Conservation (phyloP, 352 stramenopile species). For the Phytopythium helicoides region DNA sequence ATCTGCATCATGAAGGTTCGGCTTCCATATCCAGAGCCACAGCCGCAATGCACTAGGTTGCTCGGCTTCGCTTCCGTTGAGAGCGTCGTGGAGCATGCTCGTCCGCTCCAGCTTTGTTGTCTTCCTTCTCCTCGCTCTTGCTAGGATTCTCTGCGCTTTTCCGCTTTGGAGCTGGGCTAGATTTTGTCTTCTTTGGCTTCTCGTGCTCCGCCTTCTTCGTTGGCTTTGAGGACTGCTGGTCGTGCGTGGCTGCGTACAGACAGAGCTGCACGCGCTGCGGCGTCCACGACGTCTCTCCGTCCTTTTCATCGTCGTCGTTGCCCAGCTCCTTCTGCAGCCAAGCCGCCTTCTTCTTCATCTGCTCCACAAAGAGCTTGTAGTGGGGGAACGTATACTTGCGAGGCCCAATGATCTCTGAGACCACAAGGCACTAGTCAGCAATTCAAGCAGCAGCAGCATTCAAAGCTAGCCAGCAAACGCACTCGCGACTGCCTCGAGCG, state of each 20-base stretch:
- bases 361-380: slow-evolving; percentile 58
- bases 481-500: slow-evolving; percentile 67
- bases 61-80: background rate
- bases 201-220: too few relatives aligned
- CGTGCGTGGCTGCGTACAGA: slow-evolving; percentile 47
- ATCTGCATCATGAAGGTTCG: too few relatives aligned
- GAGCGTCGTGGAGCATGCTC: too few relatives aligned
- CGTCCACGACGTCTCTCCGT: slow-evolving; percentile 36
- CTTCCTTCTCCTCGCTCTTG: background rate
- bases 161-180: background rate
- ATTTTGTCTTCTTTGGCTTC: background rate
- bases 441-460: background rate
- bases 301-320: slow-evolving; percentile 19
- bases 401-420: slow-evolving; percentile 52
- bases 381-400: slow-evolving; percentile 79
- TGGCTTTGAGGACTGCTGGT: too few relatives aligned
- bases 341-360: slow-evolving; percentile 48
- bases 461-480: background rate
- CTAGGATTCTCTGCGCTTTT: background rate
- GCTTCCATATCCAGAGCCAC: too few relatives aligned
- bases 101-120: background rate
- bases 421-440: slow-evolving; percentile 2
- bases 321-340: slow-evolving; percentile 48
- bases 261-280: slow-evolving; percentile 69
- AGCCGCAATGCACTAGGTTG: too few relatives aligned